A percentile compares a stretch with the other conserved stretches of the same genome.
Conservation (phyloP, 2,329 filamentous ascomycete species). For the Fusarium secorum region DNA sequence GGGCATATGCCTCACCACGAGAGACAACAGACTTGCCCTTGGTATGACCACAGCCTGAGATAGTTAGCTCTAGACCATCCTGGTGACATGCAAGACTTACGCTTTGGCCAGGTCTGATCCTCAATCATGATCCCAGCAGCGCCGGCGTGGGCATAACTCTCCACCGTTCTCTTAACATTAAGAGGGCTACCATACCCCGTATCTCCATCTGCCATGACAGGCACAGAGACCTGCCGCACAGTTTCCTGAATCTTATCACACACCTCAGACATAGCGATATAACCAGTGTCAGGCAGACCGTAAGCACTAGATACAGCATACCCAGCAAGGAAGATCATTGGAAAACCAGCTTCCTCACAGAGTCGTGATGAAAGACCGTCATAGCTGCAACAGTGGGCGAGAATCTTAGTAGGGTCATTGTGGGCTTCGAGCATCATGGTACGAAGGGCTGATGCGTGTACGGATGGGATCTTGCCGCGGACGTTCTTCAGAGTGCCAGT, state of each 20-base stretch:
- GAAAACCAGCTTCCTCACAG: conserved; percentile 56
- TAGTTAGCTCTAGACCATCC: neutral
- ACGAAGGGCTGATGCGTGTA: conserved; percentile 49
- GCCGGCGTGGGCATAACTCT: conserved; percentile 51
- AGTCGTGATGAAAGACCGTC: conserved; percentile 54
- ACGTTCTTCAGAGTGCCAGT: conserved; percentile 16
- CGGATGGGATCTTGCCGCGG: conserved; percentile 45
- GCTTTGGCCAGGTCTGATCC: conserved; percentile 58
- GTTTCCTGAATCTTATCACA: conserved; percentile 55
- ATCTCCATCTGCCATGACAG: conserved; percentile 57
- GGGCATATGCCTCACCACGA: conserved; percentile 54
- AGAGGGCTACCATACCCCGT: conserved; percentile 58
- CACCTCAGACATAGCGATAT: conserved; percentile 58
- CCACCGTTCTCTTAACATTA: conserved; percentile 55
- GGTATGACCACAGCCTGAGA: conserved; percentile 48
- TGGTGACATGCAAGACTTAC: conserved; percentile 38
- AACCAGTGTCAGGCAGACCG: conserved; percentile 57
- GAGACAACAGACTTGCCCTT: conserved; percentile 56
- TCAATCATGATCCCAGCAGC: conserved; percentile 54
- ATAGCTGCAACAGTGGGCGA: conserved; percentile 53
- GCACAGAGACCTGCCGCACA: conserved; percentile 49
- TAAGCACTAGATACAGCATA: conserved; percentile 52
- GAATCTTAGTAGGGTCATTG: conserved; percentile 52
- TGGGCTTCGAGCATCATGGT: conserved; percentile 53
- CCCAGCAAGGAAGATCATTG: conserved; percentile 54